Percentiles rank a stretch among this genome's conserved stretches.
Evolutionary conservation across 1,139 yeast species (phyloP).

Genomic region (Taphrina confusa): DNA sequence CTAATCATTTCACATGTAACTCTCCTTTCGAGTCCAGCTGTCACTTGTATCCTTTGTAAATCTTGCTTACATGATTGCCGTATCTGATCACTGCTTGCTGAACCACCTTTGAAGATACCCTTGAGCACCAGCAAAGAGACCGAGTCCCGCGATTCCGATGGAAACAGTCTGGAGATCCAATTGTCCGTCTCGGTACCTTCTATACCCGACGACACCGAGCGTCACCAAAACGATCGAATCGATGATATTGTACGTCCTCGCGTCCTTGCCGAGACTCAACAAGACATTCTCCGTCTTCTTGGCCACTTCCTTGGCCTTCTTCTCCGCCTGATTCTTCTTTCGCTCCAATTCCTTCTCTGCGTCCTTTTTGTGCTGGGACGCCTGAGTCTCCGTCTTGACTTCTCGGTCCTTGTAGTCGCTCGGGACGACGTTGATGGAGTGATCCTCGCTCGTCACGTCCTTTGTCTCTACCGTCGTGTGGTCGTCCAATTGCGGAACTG

Average conservation of each 20-base stretch:
- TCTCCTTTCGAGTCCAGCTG: too few species aligned
- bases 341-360: constrained; percentile 5
- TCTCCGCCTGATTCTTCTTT: background rate
- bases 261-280: constrained; percentile 26
- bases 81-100: constrained; percentile 8
- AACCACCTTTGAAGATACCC: constrained; percentile 31
- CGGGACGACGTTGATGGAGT: constrained; percentile 27
- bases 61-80: too few species aligned
- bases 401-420: constrained; percentile 27
- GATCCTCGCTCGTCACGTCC: constrained; percentile 21
- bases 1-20: too few species aligned
- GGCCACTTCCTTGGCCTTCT: constrained; percentile 26
- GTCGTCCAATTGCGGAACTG: constrained; percentile 19
- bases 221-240: constrained; percentile 20
- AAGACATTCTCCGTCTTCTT: constrained; percentile 29
- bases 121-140: constrained; percentile 26
- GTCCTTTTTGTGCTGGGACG: constrained; percentile 15
- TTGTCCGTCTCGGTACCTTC: constrained; percentile 23
- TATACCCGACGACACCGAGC: constrained; percentile 29
- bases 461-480: constrained; percentile 14
- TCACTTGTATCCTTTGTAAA: too few species aligned
- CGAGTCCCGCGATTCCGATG: constrained; percentile 22
- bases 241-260: constrained; percentile 18
- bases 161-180: constrained; percentile 23
- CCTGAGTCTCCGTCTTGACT: constrained; percentile 32